phyloP scores from a whole-genome alignment of 2,329 filamentous ascomycete species.

The Xenoacremonium recifei region DNA sequence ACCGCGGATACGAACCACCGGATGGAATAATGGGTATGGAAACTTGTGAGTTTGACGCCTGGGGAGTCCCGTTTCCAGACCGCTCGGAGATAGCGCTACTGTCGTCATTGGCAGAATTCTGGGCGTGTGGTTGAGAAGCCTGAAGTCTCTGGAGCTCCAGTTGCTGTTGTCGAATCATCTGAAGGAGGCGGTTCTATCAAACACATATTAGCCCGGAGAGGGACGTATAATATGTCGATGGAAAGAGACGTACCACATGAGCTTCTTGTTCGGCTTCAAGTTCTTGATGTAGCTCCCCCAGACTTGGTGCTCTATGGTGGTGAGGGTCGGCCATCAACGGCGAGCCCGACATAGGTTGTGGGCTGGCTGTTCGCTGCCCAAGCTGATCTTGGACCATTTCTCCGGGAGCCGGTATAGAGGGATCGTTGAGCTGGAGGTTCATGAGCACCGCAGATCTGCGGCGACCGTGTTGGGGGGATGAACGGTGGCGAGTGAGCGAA shows the following conservation, averaged over 20 bases:
- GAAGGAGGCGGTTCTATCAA: conserved; percentile 67
- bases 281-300: conserved; percentile 77
- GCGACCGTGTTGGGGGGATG: conserved; percentile 50
- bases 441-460: conserved; percentile 68
- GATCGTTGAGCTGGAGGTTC: conserved; percentile 74
- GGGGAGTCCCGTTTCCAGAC: conserved; percentile 36
- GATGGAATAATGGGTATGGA: conserved; percentile 30
- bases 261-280: conserved; percentile 77
- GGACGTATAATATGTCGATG: neutral
- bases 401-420: conserved; percentile 63
- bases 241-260: conserved; percentile 58
- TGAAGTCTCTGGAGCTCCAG: conserved; percentile 65
- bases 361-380: conserved; percentile 34
- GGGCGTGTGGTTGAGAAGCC: conserved; percentile 36
- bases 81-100: conserved; percentile 50
- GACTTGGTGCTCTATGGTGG: conserved; percentile 66
- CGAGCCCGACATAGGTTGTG: conserved; percentile 47
- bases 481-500: conserved; percentile 44
- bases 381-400: conserved; percentile 58
- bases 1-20: conserved; percentile 48
- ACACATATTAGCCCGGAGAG: conserved; percentile 11
- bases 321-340: conserved; percentile 53
- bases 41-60: conserved; percentile 34
- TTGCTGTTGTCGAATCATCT: conserved; percentile 75
- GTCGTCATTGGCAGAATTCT: conserved; percentile 45